These are phyloP conservation scores for Aspergillus tamarii DNA, from an alignment of 2,329 filamentous ascomycete genomes.

Conservation along the genomic window DNA sequence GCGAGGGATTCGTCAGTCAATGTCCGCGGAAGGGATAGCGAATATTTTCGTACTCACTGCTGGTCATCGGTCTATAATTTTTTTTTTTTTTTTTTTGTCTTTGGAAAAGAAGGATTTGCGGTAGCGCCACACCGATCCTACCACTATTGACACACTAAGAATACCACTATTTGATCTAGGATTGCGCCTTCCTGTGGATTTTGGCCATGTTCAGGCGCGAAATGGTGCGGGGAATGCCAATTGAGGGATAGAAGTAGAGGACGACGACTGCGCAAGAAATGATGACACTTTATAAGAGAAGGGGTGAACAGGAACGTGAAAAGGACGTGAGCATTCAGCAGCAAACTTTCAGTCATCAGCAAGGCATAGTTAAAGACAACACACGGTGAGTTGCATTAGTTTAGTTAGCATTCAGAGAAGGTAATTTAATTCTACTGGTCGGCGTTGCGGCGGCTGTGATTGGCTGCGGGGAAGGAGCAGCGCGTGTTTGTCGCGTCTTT, in stretches of 20 bases:
- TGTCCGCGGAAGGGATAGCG: slow-evolving; percentile 7
- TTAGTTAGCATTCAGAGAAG: neutral
- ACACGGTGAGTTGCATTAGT: neutral
- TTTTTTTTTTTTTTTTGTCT: neutral
- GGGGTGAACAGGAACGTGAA: neutral
- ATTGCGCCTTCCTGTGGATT: neutral
- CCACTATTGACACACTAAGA: neutral
- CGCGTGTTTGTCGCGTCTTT: slow-evolving; percentile 31
- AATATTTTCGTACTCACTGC: slow-evolving; percentile 24
- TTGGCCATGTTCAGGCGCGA: slow-evolving; percentile 17
- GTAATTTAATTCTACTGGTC: neutral
- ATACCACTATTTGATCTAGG: neutral
- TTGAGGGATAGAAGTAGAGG: neutral
- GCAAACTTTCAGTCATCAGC: neutral
- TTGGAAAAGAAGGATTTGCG: neutral
- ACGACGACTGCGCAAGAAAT: neutral
- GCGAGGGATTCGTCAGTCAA: slow-evolving; percentile 13
- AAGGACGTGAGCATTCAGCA: neutral
- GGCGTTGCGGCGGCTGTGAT: slow-evolving; percentile 18
- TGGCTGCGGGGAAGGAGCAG: slow-evolving; percentile 25
- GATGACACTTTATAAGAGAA: neutral
- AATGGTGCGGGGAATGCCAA: slow-evolving; percentile 15
- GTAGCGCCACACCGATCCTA: neutral
- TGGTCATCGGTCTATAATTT: slow-evolving; percentile 19
- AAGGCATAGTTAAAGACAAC: neutral